phyloP scores from a whole-genome alignment of 768 basidiomycete genomes.

The Auriscalpium orientale region DNA sequence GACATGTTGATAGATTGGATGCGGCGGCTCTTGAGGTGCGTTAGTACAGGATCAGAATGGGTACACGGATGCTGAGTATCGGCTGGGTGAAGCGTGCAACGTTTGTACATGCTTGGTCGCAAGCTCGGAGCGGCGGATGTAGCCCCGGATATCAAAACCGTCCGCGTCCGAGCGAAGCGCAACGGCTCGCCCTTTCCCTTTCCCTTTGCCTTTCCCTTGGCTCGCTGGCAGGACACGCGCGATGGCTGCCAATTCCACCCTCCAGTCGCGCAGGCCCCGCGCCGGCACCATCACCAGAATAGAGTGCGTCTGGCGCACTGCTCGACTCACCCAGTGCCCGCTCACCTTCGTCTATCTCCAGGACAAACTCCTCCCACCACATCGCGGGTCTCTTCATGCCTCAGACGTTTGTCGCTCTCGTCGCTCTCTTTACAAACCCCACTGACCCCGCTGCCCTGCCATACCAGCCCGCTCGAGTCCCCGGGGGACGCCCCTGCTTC shows the following conservation, averaged over 20 bases:
- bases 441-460: background rate
- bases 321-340: background rate
- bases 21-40: too few species aligned
- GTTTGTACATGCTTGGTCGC: too few species aligned
- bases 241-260: constrained; percentile 12
- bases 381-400: constrained; percentile 55
- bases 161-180: too few species aligned
- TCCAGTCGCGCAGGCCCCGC: background rate
- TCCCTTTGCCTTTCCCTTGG: too few species aligned
- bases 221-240: background rate
- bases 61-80: too few species aligned
- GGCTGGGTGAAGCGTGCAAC: too few species aligned
- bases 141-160: too few species aligned
- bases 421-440: background rate
- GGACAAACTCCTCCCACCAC: constrained; percentile 51
- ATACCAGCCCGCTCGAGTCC: background rate
- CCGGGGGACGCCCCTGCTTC: background rate
- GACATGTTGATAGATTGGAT: too few species aligned
- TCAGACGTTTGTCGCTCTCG: constrained; percentile 43
- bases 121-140: too few species aligned
- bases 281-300: constrained; percentile 18
- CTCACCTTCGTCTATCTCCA: constrained; percentile 32
- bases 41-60: too few species aligned
- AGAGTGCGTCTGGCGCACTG: constrained; percentile 20
- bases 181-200: too few species aligned